Base-by-base conservation (phyloP, 768 basidiomycete species). In the Suillus subalutaceus region DNA sequence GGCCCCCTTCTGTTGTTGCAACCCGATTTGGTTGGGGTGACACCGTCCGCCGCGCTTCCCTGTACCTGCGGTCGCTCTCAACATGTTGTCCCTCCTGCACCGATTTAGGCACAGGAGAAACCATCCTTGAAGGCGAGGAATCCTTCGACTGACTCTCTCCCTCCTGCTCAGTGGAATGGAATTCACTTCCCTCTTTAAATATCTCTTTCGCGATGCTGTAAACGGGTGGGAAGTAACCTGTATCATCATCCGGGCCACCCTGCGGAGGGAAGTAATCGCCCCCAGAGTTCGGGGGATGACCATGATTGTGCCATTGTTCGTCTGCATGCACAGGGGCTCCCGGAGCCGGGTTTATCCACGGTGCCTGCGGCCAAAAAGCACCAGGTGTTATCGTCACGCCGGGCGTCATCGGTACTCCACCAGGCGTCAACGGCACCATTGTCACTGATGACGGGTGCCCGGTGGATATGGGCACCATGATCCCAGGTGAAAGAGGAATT, bases 331-430 rank as follows among this genome's bases (percentile, higher is more conserved):
- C 80, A 0, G 88, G 89, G 35, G 87, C 89, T 50, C 88, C 89
- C 1, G 87, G 86, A 12, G 86, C 82, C n/a, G 87, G 79, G 67
- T 89, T 88, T 63, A 87, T 80, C 74, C 78, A 81, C 55, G 83
- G 78, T 82, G 85, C 41, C 84, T 87, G 69, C 78, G 86, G 59
- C 88, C 88, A 94, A 77, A 90, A 91, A 46, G 87, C 86, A 16
- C 88, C 90, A 37, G 92, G 91, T 18, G 86, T 88, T 85, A 93
- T 90, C 18, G 88, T 82, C 15, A 86, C 81, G 32, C 87, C 88
- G 1, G 93, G 92, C 0, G 92, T 77, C 68, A 77, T 61, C 37
- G 65, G 63, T 26, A 66, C 63, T 7, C 62, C 65, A 18, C 58
- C 62, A 12, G 68, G 66, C 3, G 62, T 77, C 72, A 77, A 68